Base-by-base conservation (phyloP, 179 eudicot genomes). In the Silene noctiflora region DNA sequence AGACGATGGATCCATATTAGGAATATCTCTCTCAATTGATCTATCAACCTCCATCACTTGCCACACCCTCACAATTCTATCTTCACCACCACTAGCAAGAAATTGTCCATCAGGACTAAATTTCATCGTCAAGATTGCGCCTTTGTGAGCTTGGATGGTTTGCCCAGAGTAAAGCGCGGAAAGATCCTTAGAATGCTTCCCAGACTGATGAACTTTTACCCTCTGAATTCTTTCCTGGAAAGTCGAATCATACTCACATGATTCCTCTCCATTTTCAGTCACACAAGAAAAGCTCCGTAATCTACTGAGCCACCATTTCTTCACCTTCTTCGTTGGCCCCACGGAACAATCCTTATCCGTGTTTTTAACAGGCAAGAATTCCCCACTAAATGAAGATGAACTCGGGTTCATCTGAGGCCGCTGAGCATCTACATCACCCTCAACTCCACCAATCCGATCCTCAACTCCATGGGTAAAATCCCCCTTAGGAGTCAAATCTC, bases 71-170 rank as follows among this genome's bases (percentile, higher is more conserved):
- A 94, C 92, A 80, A 94, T 55, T 77, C 85, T 84, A 75, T 92
- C 98, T 83, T 91, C 97, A 44, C 97, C 98, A 8, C 92, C 97
- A 74, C 88, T 94, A 4, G 98, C 98, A 11, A 94, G 72, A 73
- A 82, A 94, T 56, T 79, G 84, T 24, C 98, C 97, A 74, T 92
- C 90, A 19, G 83, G 88, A 76, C 97, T 94, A 72, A 94, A 94
- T 82, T 90, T 90, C 98, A 94, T 94, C 0, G 92, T 76, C 87
- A 88, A 77, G 61, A 94, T 92, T 22, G 94, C 78, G 55, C 98
- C 98, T 69, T 89, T 78, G 74, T 94, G 98, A 58, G 97, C 98
- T 76, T 81, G 87, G 56, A 94, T 85, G 71, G 85, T 92, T 79
- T 90, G 98, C 61, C 91, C 91, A 13, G 62, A 67, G 77, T 89